phyloP scores from a whole-genome alignment of 139 green algal genomes.

The Haematococcus sp. region DNA sequence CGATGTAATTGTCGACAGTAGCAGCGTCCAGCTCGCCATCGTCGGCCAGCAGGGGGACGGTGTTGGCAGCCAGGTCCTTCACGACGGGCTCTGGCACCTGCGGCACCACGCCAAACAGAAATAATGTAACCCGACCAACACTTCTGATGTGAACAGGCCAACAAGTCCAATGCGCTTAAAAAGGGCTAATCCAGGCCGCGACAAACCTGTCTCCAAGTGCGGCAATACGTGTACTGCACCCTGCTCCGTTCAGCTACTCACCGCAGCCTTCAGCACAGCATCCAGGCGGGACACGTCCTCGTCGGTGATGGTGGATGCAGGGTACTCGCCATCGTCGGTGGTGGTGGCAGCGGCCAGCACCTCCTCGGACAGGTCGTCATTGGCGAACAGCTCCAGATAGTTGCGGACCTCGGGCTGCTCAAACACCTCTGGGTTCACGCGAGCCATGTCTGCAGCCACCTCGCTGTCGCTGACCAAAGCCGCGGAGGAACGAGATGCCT shows the following conservation, averaged over 20 bases:
- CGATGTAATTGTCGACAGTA: no score
- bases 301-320: neutral
- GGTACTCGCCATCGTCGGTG: neutral
- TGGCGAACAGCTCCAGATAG: constrained; percentile 8
- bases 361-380: constrained; percentile 8
- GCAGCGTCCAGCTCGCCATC: no score
- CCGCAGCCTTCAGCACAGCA: neutral
- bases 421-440: constrained; percentile 13
- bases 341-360: neutral
- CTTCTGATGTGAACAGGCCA: no score
- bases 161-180: no score
- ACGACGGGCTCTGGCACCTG: no score
- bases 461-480: constrained; percentile 20
- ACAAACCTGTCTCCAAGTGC: no score
- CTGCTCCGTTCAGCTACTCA: neutral
- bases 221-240: no score
- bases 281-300: neutral
- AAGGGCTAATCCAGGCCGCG: no score
- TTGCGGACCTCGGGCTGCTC: constrained; percentile 9
- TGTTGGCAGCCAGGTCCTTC: no score
- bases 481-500: neutral
- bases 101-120: no score
- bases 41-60: no score
- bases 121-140: no score
- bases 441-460: constrained; percentile 16